Percentiles rank a stretch among this genome's conserved stretches.
phyloP scores from a whole-genome alignment of 306 rosid genomes.

The Pyrus communis region DNA sequence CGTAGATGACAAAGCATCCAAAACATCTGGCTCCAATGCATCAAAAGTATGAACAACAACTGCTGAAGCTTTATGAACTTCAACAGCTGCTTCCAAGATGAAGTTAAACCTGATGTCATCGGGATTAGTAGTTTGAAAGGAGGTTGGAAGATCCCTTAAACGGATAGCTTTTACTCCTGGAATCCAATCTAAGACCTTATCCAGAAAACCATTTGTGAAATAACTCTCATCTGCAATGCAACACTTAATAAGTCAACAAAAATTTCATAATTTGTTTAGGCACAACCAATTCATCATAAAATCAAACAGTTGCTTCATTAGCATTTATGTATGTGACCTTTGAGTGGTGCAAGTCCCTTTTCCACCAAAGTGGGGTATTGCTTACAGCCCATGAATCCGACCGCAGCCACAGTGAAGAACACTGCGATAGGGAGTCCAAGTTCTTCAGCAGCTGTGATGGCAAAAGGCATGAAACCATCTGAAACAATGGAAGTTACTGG shows the following conservation, averaged over 20 bases:
- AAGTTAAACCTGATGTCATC: background rate
- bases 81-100: background rate
- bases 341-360: conserved; percentile 6
- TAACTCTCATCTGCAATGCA: conserved; percentile 1
- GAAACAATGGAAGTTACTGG: background rate
- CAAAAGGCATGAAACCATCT: background rate
- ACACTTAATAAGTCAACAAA: background rate
- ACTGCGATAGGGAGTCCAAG: background rate
- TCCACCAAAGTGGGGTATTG: background rate
- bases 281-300: background rate
- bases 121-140: background rate
- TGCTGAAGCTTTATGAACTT: background rate
- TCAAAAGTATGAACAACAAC: conserved; percentile 6
- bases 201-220: background rate
- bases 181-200: background rate
- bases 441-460: background rate
- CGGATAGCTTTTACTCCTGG: background rate
- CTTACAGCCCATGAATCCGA: background rate
- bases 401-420: background rate
- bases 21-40: background rate
- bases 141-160: background rate
- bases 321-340: background rate
- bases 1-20: background rate
- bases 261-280: background rate
- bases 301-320: background rate